These are phyloP conservation scores for Fistulifera pelliculosa DNA, from an alignment of 108 stramenopile species.

Conservation along the genomic window DNA sequence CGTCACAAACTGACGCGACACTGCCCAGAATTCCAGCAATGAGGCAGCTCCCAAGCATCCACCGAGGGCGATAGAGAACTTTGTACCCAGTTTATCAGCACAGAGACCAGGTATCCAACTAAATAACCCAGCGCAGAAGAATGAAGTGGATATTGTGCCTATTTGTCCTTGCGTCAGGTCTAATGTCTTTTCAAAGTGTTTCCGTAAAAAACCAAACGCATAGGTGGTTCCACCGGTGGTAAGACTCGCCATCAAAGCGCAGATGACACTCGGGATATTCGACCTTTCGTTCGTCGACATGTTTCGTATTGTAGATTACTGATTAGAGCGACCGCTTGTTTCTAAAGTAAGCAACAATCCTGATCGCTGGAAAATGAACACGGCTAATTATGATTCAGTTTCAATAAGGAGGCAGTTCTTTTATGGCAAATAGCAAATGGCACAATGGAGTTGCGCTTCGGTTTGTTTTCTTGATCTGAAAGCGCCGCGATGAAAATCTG, in stretches of 20 bases:
- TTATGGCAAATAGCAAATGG: too few relatives aligned
- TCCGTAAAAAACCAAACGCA: constrained; percentile 78
- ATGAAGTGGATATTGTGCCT: constrained; percentile 61
- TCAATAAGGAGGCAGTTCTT: too few relatives aligned
- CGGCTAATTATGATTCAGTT: too few relatives aligned
- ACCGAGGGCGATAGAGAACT: constrained; percentile 37
- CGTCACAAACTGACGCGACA: constrained; percentile 31
- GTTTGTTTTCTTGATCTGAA: too few relatives aligned
- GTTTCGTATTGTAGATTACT: too few relatives aligned
- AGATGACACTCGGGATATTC: constrained; percentile 54
- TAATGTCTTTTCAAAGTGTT: constrained; percentile 55
- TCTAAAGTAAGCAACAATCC: too few relatives aligned
- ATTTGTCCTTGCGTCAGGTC: constrained; percentile 60
- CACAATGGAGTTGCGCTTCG: too few relatives aligned
- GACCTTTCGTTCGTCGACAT: constrained; percentile 10
- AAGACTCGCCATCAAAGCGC: constrained; percentile 52
- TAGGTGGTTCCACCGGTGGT: constrained; percentile 81
- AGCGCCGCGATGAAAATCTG: too few relatives aligned
- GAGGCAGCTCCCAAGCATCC: constrained; percentile 38
- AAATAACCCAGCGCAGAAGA: constrained; percentile 66
- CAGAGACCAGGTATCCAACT: constrained; percentile 68
- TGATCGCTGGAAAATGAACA: too few relatives aligned
- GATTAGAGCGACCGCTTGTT: too few relatives aligned
- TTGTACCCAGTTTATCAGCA: constrained; percentile 55
- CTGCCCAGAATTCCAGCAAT: constrained; percentile 51